Evolutionary conservation across 345 rosid species (phyloP).

Genomic region (Erysimum cheiranthoides): DNA sequence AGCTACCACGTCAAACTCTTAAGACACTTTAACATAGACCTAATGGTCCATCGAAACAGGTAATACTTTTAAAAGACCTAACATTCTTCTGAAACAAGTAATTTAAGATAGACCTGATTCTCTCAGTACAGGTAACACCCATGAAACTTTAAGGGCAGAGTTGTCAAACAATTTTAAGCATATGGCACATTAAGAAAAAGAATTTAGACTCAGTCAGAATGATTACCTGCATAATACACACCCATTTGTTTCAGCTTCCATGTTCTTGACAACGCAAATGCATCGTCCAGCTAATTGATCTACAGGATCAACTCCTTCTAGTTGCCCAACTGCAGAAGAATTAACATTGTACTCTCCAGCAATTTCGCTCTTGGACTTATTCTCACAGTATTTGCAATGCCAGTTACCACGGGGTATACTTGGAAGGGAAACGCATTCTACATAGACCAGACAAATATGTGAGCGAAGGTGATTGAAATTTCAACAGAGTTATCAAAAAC

Average conservation of each 20-base stretch:
- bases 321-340: slow-evolving; percentile 85
- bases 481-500: slow-evolving; percentile 25
- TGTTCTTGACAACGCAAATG: slow-evolving; percentile 82
- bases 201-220: slow-evolving; percentile 24
- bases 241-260: slow-evolving; percentile 81
- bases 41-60: slow-evolving; percentile 6
- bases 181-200: slow-evolving; percentile 18
- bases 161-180: slow-evolving; percentile 8
- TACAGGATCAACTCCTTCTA: slow-evolving; percentile 77
- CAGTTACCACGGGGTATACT: slow-evolving; percentile 82
- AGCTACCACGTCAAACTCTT: slow-evolving; percentile 7
- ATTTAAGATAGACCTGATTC: slow-evolving; percentile 20
- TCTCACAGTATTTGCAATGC: slow-evolving; percentile 89
- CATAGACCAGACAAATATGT: slow-evolving; percentile 41
- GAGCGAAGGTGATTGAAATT: slow-evolving; percentile 3
- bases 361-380: slow-evolving; percentile 65
- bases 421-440: slow-evolving; percentile 81
- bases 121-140: slow-evolving; percentile 16
- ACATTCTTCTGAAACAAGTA: slow-evolving; percentile 6
- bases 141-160: slow-evolving; percentile 10
- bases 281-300: slow-evolving; percentile 84
- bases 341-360: slow-evolving; percentile 65
- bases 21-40: slow-evolving; percentile 11
- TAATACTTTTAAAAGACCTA: slow-evolving; percentile 20
- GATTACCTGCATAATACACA: slow-evolving; percentile 89